Base-by-base conservation (phyloP, 495 filamentous ascomycete genomes). In the Immersiella caudata region DNA sequence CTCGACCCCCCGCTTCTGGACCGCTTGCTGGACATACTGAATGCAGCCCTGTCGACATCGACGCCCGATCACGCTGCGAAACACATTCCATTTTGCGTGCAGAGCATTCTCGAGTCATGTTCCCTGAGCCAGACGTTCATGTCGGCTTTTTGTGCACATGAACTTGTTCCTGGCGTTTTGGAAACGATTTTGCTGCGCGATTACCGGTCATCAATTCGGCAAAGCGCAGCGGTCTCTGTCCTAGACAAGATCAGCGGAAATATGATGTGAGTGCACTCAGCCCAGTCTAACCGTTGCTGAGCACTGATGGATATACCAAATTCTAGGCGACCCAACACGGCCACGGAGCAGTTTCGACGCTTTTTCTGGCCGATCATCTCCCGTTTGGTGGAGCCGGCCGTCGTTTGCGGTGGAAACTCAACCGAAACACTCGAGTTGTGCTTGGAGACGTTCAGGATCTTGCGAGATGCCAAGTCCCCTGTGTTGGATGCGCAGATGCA, bases 31-130 rank as follows among this genome's bases (percentile, higher is more conserved):
- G 36, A 68, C 5, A 77, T 84, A 7, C 64, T 84, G 1, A 66
- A 65, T n/a, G 18, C 60, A 24, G 46, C 57, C 0, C 27, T 66
- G n/a, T 40, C 68, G 18, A 65, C 72, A 12, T 27, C 69, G 33
- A 73, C 73, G 18, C 70, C 74, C 22, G 72, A 74, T 35, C 67
- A 73, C 35, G 74, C 80, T 21, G 66, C 82, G 54, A 69, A 78
- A 78, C 71, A 87, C 73, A 69, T 87, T 4, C 74, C 80, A 55
- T 71, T 83, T 50, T 84, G 84, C 27, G 89, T 93, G 60, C 84
- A 86, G 16, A 80, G 87, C 14, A 78, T 94, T 2, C 77, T 93
- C 0, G 87, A 92, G 73, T 86, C 82, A 18, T 91, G 89, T 51
- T 76, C 88, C 14, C 82, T 87, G 55, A 90, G 86, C 61, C 67